Conservation (phyloP, 169 alveolate genomes). For the Plasmodium reichenowi region DNA sequence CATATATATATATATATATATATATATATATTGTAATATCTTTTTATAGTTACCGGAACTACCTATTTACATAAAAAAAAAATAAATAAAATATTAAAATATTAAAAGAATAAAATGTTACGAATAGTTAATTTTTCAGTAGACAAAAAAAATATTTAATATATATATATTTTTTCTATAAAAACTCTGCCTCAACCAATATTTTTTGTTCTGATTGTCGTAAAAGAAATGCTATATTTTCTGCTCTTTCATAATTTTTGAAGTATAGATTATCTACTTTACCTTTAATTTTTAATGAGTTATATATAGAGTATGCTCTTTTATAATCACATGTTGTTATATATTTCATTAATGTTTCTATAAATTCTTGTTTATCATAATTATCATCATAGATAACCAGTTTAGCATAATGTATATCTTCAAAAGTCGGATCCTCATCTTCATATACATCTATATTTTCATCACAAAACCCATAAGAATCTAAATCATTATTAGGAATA, state of each 20-base stretch:
- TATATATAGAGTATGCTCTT: conserved; percentile 40
- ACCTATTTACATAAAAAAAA: background rate
- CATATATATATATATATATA: background rate
- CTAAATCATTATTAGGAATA: conserved; percentile 18
- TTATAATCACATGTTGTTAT: conserved; percentile 54
- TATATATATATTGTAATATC: too few relatives aligned
- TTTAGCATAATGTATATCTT: conserved; percentile 37
- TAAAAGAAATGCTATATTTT: conserved; percentile 62
- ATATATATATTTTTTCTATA: conserved; percentile 5
- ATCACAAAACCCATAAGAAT: conserved; percentile 36
- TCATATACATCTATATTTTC: conserved; percentile 45
- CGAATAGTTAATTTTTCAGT: background rate
- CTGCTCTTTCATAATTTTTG: conserved; percentile 66
- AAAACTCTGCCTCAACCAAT: conserved; percentile 53
- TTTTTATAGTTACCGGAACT: too few relatives aligned
- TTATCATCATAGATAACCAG: conserved; percentile 72
- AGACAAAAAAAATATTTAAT: background rate
- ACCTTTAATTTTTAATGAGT: conserved; percentile 56
- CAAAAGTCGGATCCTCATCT: conserved; percentile 4
- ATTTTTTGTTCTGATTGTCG: conserved; percentile 63
- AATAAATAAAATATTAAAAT: background rate
- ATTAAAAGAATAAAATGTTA: background rate
- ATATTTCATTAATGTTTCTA: conserved; percentile 40
- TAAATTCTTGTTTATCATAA: conserved; percentile 53
- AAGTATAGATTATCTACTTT: conserved; percentile 61